A percentile compares a stretch with the other conserved stretches of the same genome.
Evolutionary conservation across 2,329 filamentous ascomycete genomes (phyloP).

Genomic region (Colletotrichum noveboracense): DNA sequence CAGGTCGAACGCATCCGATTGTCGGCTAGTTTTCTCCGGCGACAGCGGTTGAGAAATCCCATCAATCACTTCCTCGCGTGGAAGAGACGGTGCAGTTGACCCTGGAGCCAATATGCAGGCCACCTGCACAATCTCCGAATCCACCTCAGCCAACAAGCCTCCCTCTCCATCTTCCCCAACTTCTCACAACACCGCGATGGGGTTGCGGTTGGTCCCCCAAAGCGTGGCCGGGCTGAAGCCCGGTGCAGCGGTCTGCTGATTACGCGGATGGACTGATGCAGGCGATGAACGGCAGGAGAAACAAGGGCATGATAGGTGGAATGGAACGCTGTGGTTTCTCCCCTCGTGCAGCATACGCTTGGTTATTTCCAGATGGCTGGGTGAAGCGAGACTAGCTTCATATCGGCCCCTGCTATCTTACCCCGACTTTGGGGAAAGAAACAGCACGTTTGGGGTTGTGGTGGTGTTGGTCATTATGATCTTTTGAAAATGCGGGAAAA

Average conservation of each 20-base stretch:
- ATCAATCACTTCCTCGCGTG: constrained; percentile 6
- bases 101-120: constrained; percentile 5
- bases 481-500: background rate
- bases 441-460: background rate
- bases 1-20: background rate
- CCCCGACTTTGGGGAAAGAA: background rate
- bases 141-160: background rate
- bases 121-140: constrained; percentile 17
- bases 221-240: background rate
- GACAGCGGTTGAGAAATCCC: constrained; percentile 6
- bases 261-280: background rate
- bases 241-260: background rate
- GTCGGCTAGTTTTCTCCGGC: constrained; percentile 11
- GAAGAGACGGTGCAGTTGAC: background rate
- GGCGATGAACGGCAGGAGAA: background rate
- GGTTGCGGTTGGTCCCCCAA: background rate
- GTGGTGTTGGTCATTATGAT: background rate
- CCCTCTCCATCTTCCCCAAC: constrained; percentile 1
- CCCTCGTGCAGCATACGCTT: background rate
- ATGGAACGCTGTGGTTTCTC: constrained; percentile 2
- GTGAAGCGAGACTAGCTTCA: constrained; percentile 6
- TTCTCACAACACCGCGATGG: background rate
- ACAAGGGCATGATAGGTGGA: constrained; percentile 13
- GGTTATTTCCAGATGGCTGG: constrained; percentile 12
- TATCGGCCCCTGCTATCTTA: background rate